Conservation (phyloP, 148 eudicot genomes). For the Mesembryanthemum crystallinum region DNA sequence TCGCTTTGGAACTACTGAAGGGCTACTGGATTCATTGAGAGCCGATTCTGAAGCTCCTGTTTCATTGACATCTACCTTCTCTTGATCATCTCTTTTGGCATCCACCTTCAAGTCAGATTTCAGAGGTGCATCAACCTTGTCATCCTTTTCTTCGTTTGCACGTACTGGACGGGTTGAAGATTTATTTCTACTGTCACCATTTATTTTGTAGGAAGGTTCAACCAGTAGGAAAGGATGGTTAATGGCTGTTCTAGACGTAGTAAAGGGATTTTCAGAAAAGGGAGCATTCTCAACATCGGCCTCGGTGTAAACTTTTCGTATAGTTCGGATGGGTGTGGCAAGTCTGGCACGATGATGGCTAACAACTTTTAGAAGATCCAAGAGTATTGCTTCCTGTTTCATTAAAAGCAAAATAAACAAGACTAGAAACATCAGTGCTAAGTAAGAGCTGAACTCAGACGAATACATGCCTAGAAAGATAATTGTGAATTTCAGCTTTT, state of each 20-base stretch:
- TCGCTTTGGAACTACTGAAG: conserved; percentile 31
- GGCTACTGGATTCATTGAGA: conserved; percentile 23
- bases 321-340: conserved; percentile 90
- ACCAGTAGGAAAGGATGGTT: conserved; percentile 63
- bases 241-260: conserved; percentile 39
- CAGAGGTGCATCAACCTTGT: conserved; percentile 26
- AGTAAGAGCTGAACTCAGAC: too few species aligned
- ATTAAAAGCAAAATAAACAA: background rate
- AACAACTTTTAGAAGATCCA: conserved; percentile 83
- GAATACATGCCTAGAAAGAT: too few species aligned
- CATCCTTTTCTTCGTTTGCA: conserved; percentile 37
- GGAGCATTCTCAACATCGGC: conserved; percentile 58
- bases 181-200: conserved; percentile 65
- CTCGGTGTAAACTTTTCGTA: conserved; percentile 62
- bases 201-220: conserved; percentile 72
- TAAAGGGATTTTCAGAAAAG: conserved; percentile 50
- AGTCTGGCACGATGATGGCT: conserved; percentile 86
- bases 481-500: too few species aligned
- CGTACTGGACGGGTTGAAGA: conserved; percentile 39
- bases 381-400: conserved; percentile 73
- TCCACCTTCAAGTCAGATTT: conserved; percentile 37
- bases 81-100: too few species aligned
- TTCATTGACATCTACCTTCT: conserved; percentile 33
- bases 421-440: too few species aligned
- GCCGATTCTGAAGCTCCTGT: conserved; percentile 36